phyloP scores from a whole-genome alignment of 768 basidiomycete genomes.

The Hericium coralloides region DNA sequence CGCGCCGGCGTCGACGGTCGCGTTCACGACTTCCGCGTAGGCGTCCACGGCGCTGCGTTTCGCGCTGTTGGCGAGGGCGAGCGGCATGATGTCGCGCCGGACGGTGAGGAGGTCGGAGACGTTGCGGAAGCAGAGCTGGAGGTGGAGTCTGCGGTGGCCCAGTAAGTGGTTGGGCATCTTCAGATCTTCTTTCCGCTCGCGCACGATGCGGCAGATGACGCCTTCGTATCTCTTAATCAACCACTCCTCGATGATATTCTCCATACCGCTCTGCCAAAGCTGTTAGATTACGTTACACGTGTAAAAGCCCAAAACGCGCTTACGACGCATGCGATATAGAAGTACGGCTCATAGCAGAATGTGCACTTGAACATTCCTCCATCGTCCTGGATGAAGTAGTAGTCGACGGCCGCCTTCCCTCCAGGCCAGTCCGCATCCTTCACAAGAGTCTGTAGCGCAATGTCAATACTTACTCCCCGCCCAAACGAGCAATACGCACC shows the following conservation, averaged over 20 bases:
- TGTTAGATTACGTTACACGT: not conserved
- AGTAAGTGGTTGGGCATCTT: slow-evolving; percentile 93
- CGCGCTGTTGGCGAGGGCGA: slow-evolving; percentile 83
- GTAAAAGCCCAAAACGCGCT: slow-evolving; percentile 14
- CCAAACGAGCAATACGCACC: slow-evolving; percentile 35
- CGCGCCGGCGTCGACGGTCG: slow-evolving; percentile 40
- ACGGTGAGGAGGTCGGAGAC: slow-evolving; percentile 87
- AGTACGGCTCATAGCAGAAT: slow-evolving; percentile 89
- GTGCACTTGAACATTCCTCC: slow-evolving; percentile 96
- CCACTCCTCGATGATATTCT: slow-evolving; percentile 92
- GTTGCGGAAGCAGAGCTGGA: slow-evolving; percentile 86
- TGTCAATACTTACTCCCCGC: not conserved
- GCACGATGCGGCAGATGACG: slow-evolving; percentile 64
- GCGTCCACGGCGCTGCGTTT: slow-evolving; percentile 95
- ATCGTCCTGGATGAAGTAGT: slow-evolving; percentile 96
- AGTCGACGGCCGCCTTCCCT: slow-evolving; percentile 89
- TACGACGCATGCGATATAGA: slow-evolving; percentile 88
- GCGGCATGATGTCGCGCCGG: slow-evolving; percentile 79
- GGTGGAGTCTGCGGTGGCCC: slow-evolving; percentile 84
- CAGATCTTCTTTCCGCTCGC: slow-evolving; percentile 88
- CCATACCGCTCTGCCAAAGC: slow-evolving; percentile 59
- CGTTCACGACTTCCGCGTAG: slow-evolving; percentile 90
- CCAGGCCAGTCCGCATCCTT: slow-evolving; percentile 79
- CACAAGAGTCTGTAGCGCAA: slow-evolving; percentile 55
- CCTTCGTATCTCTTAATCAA: slow-evolving; percentile 90